Percentiles rank a stretch among this genome's conserved stretches.
Conservation (phyloP, 73 alveolate genomes). For the Paramecium pentaurelia region DNA sequence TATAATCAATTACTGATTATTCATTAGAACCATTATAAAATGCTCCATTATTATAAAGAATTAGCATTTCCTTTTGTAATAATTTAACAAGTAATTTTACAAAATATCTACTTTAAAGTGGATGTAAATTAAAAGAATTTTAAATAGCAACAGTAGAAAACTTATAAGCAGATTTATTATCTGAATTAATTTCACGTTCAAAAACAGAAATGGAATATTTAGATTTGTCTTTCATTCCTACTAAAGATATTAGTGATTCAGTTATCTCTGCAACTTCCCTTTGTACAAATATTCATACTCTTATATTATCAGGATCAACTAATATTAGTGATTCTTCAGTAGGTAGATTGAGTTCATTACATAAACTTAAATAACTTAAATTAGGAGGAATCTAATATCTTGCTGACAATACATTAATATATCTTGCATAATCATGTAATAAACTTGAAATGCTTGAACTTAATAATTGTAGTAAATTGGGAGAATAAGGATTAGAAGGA, state of each 20-base stretch:
- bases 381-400: conserved; percentile 44
- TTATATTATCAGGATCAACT: neutral
- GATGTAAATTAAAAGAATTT: neutral
- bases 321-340: neutral
- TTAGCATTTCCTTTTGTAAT: neutral
- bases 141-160: conserved; percentile 17
- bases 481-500: conserved; percentile 41
- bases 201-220: neutral
- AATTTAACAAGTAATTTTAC: neutral
- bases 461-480: conserved; percentile 39
- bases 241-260: conserved; percentile 8
- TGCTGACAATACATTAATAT: neutral
- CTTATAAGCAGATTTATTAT: neutral
- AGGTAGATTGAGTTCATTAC: neutral
- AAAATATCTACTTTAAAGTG: neutral
- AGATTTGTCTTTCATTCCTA: neutral
- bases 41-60: neutral
- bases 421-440: conserved; percentile 1
- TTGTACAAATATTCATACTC: neutral
- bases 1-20: conserved; percentile 20
- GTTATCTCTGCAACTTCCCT: neutral
- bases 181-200: neutral
- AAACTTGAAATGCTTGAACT: conserved; percentile 9
- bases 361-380: conserved; percentile 25
- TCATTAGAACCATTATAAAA: conserved; percentile 23